Percentiles rank a stretch among this genome's conserved stretches.
phyloP scores from a whole-genome alignment of 2,329 filamentous ascomycete genomes.

The Pseudogymnoascus sp. region DNA sequence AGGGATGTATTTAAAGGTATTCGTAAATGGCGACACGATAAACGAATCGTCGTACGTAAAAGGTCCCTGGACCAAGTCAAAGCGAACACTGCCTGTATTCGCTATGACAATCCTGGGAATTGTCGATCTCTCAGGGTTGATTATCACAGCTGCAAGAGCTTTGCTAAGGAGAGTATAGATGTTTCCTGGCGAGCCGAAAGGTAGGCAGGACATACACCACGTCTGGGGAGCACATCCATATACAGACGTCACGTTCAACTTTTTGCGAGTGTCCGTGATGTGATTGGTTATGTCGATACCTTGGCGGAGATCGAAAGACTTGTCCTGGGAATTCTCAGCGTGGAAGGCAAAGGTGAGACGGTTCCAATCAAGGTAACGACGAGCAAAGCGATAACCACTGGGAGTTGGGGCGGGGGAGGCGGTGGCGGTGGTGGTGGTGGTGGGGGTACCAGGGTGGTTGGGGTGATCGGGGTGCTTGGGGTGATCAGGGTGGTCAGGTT shows the following conservation, averaged over 20 bases:
- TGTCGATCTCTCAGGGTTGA: constrained; percentile 50
- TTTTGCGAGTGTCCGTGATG: constrained; percentile 62
- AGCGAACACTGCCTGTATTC: constrained; percentile 88
- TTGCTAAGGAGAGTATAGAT: constrained; percentile 61
- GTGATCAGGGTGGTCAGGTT: constrained; percentile 52
- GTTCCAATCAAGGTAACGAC: constrained; percentile 88
- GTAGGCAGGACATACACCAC: constrained; percentile 73
- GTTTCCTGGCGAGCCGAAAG: constrained; percentile 65
- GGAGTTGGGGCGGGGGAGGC: too few relatives aligned
- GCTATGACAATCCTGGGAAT: constrained; percentile 65
- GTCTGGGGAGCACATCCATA: constrained; percentile 75
- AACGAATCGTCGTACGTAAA: constrained; percentile 87
- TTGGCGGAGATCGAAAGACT: constrained; percentile 63
- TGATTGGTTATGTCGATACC: constrained; percentile 63
- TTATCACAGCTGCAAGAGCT: constrained; percentile 60
- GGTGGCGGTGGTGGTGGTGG: too few relatives aligned
- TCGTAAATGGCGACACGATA: constrained; percentile 82
- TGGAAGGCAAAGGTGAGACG: constrained; percentile 67
- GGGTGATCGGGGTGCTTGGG: constrained; percentile 47
- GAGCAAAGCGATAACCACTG: constrained; percentile 46
- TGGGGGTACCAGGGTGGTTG: neutral
- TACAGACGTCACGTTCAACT: constrained; percentile 61
- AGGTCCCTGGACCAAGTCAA: constrained; percentile 87
- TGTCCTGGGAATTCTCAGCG: constrained; percentile 63
- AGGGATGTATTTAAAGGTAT: constrained; percentile 66